These are phyloP conservation scores for Suillus fuscotomentosus DNA, from an alignment of 768 basidiomycete genomes.

Conservation along the genomic window DNA sequence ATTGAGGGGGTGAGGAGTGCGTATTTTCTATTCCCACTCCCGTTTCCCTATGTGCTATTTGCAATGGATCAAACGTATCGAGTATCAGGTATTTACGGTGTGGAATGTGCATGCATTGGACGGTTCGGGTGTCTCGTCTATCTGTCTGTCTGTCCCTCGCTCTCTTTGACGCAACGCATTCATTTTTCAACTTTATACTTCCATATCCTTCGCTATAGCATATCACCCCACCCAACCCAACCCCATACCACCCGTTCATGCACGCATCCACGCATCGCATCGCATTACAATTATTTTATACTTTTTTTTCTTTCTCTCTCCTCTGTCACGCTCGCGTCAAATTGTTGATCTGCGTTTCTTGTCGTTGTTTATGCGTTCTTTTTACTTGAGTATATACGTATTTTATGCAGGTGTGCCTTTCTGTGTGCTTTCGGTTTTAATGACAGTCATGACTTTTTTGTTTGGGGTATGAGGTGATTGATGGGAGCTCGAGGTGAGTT, in stretches of 20 bases:
- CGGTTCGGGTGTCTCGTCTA: not conserved
- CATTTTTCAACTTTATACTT: not conserved
- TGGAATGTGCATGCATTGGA: constrained; percentile 5
- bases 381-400: constrained; percentile 13
- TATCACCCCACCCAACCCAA: not conserved
- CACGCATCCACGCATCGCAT: constrained; percentile 2
- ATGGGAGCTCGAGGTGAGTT: not conserved
- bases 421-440: not conserved
- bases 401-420: constrained; percentile 16
- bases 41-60: constrained; percentile 5
- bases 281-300: constrained; percentile 6
- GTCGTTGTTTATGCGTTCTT: constrained; percentile 25
- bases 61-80: constrained; percentile 1
- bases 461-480: not conserved
- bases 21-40: not conserved
- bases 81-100: not conserved
- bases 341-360: constrained; percentile 2
- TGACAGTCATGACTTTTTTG: constrained; percentile 5
- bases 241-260: constrained; percentile 4
- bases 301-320: not conserved
- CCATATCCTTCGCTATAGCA: not conserved
- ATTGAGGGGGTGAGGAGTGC: constrained; percentile 1
- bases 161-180: constrained; percentile 1
- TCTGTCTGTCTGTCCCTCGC: not conserved
- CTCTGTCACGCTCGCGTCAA: not conserved